phyloP scores from a whole-genome alignment of 352 stramenopile species.

The Pythium dissotocum region DNA sequence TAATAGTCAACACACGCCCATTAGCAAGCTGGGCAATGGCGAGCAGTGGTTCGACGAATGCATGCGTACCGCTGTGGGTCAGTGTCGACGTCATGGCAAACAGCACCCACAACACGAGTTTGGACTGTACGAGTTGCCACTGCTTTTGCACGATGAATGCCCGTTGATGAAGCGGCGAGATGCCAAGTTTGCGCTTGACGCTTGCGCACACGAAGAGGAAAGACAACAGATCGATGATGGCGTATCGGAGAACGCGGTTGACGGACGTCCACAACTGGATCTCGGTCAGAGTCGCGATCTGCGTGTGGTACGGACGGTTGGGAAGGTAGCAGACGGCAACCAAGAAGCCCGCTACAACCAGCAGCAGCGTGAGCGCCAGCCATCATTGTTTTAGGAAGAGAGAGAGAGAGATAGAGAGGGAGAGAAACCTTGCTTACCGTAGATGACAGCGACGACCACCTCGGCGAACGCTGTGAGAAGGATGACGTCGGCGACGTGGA shows the following conservation, averaged over 20 bases:
- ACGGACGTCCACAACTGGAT: neutral
- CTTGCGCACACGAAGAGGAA: conserved; percentile 8
- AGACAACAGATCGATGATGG: conserved; percentile 8
- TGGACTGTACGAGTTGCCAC: neutral
- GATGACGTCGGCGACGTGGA: conserved; percentile 25
- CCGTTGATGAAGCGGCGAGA: conserved; percentile 1
- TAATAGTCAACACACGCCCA: neutral
- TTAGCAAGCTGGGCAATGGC: no score
- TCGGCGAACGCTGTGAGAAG: conserved; percentile 30
- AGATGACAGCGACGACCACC: conserved; percentile 29
- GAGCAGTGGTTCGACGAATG: neutral
- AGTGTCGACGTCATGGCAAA: neutral
- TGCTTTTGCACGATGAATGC: neutral
- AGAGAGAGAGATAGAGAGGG: no score
- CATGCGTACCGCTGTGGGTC: neutral
- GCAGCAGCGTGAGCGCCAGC: neutral
- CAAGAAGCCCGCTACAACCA: neutral
- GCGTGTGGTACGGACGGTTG: neutral
- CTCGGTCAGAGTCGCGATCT: neutral
- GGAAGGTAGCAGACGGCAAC: conserved; percentile 11
- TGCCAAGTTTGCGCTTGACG: conserved; percentile 1
- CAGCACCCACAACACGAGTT: neutral
- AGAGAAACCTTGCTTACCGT: conserved; percentile 13
- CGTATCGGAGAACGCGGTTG: neutral
- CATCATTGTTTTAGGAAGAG: no score